phyloP scores from a whole-genome alignment of 371 early-diverging fungal genomes.

The Umbelopsis sp. region DNA sequence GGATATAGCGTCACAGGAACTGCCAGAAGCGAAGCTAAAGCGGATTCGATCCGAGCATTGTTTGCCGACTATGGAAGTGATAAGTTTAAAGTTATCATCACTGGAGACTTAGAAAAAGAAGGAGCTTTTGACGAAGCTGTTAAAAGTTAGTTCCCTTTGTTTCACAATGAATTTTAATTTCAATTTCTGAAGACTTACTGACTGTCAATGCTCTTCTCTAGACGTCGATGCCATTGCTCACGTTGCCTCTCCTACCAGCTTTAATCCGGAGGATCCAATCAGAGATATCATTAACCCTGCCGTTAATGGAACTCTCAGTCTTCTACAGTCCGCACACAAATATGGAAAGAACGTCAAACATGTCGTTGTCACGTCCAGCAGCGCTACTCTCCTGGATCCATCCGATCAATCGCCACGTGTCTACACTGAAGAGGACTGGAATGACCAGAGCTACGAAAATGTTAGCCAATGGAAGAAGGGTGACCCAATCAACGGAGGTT shows the following conservation, averaged over 20 bases:
- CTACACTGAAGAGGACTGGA: conserved; percentile 4
- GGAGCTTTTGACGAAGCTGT: conserved; percentile 18
- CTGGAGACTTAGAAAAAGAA: conserved; percentile 2
- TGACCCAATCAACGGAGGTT: not conserved
- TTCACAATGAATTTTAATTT: too few relatives aligned
- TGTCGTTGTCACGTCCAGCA: conserved; percentile 15
- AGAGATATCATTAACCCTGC: conserved; percentile 11
- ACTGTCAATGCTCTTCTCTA: not conserved
- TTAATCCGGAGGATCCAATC: conserved; percentile 2
- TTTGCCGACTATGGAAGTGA: not conserved
- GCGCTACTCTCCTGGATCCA: not conserved
- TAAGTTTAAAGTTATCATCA: not conserved
- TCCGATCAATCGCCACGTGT: not conserved
- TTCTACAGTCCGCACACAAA: conserved; percentile 4
- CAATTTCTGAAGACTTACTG: too few relatives aligned
- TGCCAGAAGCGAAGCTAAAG: conserved; percentile 2
- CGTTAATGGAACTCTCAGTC: conserved; percentile 3
- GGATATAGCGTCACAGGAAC: conserved; percentile 17
- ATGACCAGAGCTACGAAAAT: not conserved
- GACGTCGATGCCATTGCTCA: conserved; percentile 10
- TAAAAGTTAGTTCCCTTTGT: not conserved
- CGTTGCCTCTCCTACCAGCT: not conserved
- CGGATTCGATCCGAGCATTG: not conserved
- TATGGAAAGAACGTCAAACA: conserved; percentile 17
- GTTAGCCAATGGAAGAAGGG: conserved; percentile 6